Conservation (phyloP, 345 rosid species). For the Corchorus olitorius region DNA sequence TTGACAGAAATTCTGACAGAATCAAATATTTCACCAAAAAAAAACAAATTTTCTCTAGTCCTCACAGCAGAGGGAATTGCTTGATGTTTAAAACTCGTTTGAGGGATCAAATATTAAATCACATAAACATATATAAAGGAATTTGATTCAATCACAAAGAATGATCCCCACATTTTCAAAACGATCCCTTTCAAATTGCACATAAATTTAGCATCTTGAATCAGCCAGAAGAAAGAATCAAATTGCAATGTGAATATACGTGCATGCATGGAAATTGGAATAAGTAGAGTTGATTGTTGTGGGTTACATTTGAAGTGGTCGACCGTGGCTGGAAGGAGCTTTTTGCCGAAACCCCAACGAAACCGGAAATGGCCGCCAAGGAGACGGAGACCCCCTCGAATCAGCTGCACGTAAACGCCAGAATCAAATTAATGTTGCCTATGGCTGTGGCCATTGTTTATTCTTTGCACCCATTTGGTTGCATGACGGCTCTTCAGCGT, state of each 20-base stretch:
- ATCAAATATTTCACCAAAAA: no score
- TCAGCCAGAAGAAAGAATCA: background rate
- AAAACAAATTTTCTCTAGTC: no score
- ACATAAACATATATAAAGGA: no score
- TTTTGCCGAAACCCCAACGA: background rate
- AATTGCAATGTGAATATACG: background rate
- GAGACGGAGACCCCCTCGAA: background rate
- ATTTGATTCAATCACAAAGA: background rate
- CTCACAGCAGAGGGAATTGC: no score
- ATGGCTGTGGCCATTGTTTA: background rate
- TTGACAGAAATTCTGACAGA: no score
- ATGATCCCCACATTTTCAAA: background rate
- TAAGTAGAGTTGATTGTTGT: background rate
- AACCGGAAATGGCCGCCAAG: background rate
- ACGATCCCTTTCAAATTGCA: background rate
- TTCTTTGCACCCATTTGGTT: background rate
- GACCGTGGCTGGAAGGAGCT: background rate
- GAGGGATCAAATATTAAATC: background rate
- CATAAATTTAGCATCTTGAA: background rate
- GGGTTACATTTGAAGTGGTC: background rate
- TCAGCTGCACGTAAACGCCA: background rate
- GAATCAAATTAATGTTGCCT: no score
- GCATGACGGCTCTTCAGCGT: background rate
- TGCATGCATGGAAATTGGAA: background rate
- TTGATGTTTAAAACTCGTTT: background rate